Evolutionary conservation across 805 yeast species (phyloP), one percentile per base, ranked within the genome.

Genomic region (Wickerhamiella azymoides): DNA sequence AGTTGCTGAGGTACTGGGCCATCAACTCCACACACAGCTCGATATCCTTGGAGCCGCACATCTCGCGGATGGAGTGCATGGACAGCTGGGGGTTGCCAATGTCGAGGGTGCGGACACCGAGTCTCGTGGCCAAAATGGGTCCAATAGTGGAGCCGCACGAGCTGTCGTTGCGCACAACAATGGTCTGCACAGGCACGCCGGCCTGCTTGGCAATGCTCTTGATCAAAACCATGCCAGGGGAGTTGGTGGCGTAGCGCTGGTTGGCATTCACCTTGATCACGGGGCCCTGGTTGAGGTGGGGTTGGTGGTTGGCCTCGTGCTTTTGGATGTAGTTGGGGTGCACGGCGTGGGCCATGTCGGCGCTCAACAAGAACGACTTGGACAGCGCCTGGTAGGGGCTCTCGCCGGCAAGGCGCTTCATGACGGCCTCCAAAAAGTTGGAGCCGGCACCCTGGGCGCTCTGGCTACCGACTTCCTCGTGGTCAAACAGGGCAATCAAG

Each of bases 401-500:
- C 30, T 73, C 58, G 3, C 65, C 63, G 1, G 86, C 72, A 39
- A 88, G 62, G 58, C 96, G 74, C 50, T 73, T 74, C 44, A 88
- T 61, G 30, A 84, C 71, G 54, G 85, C 82, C 18, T 92, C 92
- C 46, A 89, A 67, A 60, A 92, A 84, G 49, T 88, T 82, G 1
- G 96, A 85, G 57, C 84, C 88, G 1, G 98, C 98, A 52, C 98
- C 98, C 63, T 89, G 96, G 11, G 95, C 94, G 14, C 94, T 81
- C 8, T 77, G 70, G 1, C 96, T 86, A 0, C 98, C 98, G 53
- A 89, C 73, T 62, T 89, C 98, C 64, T 89, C 98, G 62, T 92
- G 97, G 61, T 89, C 98, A 62, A 92, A 89, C 49, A 88, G 68
- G 0, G 95, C 79, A 46, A 86, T 71, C 58, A 88, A 61, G 57